Conservation (phyloP, 441 rosid genomes). For the Daphne laureola region DNA sequence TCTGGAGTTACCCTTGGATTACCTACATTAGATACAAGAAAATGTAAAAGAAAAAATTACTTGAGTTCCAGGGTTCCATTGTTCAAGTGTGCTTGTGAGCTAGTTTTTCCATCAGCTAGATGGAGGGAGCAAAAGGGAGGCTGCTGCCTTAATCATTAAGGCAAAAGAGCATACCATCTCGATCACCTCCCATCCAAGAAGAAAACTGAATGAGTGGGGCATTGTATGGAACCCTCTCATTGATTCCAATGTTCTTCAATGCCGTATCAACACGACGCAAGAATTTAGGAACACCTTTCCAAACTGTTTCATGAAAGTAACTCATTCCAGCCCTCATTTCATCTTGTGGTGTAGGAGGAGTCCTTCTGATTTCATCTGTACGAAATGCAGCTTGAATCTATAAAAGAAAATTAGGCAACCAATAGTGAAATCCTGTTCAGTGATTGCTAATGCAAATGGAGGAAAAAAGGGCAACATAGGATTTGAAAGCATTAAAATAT, state of each 20-base stretch:
- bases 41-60: background rate
- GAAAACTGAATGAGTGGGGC: constrained; percentile 95
- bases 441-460: too few species aligned
- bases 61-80: background rate
- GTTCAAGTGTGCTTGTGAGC: too few species aligned
- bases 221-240: constrained; percentile 87
- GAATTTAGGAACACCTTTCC: constrained; percentile 75
- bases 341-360: constrained; percentile 95
- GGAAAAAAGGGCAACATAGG: too few species aligned
- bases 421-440: background rate
- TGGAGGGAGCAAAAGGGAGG: background rate
- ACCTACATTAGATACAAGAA: constrained; percentile 23
- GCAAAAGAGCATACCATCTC: constrained; percentile 60
- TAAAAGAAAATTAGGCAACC: constrained; percentile 3
- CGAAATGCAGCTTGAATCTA: constrained; percentile 99
- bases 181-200: constrained; percentile 99
- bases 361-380: constrained; percentile 91
- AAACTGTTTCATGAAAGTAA: constrained; percentile 76
- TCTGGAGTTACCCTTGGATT: constrained; percentile 74
- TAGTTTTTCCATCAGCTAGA: background rate
- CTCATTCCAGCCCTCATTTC: constrained; percentile 92
- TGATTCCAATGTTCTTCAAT: constrained; percentile 77
- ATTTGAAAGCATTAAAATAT: too few species aligned
- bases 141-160: background rate
- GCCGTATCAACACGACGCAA: constrained; percentile 75